Conservation (phyloP, 2,329 filamentous ascomycete genomes). For the Colletotrichum graminicola region DNA sequence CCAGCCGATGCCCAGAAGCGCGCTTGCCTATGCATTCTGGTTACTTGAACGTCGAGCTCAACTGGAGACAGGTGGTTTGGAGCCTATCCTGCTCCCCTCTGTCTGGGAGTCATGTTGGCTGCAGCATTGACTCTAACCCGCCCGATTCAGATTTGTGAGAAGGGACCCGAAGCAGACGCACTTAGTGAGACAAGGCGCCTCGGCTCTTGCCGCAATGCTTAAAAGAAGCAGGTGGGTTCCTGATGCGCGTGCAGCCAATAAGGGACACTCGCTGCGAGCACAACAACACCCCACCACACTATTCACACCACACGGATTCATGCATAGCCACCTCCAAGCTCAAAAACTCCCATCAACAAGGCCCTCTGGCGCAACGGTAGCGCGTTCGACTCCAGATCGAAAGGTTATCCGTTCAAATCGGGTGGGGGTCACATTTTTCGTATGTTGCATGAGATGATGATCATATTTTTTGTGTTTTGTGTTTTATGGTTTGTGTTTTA, state of each 20-base stretch:
- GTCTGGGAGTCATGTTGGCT: slow-evolving; percentile 35
- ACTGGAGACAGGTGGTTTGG: slow-evolving; percentile 14
- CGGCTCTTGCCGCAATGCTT: slow-evolving; percentile 24
- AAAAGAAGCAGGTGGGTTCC: not conserved
- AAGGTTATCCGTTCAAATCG: slow-evolving; percentile 42
- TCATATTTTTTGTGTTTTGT: not conserved
- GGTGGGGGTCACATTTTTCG: slow-evolving; percentile 23
- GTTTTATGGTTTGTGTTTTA: too few species aligned
- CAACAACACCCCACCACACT: too few species aligned
- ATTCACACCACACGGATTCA: too few species aligned
- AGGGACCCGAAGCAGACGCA: not conserved
- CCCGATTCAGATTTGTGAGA: not conserved
- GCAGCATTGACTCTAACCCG: slow-evolving; percentile 25
- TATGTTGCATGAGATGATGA: too few species aligned
- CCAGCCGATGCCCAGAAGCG: not conserved
- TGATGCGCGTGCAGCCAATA: not conserved
- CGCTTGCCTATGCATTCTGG: slow-evolving; percentile 10
- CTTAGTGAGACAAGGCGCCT: not conserved
- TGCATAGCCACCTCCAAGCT: not conserved
- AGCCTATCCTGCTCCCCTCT: slow-evolving; percentile 27
- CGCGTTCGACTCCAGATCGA: slow-evolving; percentile 42
- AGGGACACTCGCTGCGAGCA: not conserved
- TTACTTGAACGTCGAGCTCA: slow-evolving; percentile 8
- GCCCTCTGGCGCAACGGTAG: slow-evolving; percentile 41
- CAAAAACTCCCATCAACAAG: too few species aligned